Evolutionary conservation across 73 alveolate genomes (phyloP).

Genomic region (Blepharisma japonicum): DNA sequence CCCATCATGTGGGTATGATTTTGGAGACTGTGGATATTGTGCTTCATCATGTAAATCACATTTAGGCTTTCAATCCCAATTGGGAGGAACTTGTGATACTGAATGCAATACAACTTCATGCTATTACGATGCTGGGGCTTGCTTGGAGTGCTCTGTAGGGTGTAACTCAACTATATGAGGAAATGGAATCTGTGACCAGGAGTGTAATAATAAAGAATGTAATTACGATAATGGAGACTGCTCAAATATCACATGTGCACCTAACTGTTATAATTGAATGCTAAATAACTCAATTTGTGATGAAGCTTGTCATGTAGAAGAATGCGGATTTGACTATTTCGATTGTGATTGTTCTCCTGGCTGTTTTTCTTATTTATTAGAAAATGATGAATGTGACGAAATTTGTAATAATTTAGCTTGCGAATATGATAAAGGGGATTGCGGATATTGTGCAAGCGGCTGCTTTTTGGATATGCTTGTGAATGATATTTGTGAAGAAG

Average conservation of each 20-base stretch:
- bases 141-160: not conserved
- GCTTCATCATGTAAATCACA: too few relatives aligned
- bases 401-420: not conserved
- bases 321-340: too few relatives aligned
- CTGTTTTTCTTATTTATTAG: not conserved
- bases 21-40: too few relatives aligned
- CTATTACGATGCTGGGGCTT: not conserved
- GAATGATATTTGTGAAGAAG: not conserved
- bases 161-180: not conserved
- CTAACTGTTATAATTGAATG: too few relatives aligned
- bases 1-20: too few relatives aligned
- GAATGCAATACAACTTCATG: not conserved
- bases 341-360: not conserved
- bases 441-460: not conserved
- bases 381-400: not conserved
- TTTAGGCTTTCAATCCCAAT: too few relatives aligned
- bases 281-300: too few relatives aligned
- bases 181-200: slow-evolving; percentile 12
- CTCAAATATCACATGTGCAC: too few relatives aligned
- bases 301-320: too few relatives aligned
- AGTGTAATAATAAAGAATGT: not conserved
- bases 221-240: slow-evolving; percentile 5
- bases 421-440: not conserved
- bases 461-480: not conserved
- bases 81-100: slow-evolving; percentile 15